Evolutionary conservation across 1,284 basidiomycete species (phyloP).

Genomic region (Inonotus hispidus): DNA sequence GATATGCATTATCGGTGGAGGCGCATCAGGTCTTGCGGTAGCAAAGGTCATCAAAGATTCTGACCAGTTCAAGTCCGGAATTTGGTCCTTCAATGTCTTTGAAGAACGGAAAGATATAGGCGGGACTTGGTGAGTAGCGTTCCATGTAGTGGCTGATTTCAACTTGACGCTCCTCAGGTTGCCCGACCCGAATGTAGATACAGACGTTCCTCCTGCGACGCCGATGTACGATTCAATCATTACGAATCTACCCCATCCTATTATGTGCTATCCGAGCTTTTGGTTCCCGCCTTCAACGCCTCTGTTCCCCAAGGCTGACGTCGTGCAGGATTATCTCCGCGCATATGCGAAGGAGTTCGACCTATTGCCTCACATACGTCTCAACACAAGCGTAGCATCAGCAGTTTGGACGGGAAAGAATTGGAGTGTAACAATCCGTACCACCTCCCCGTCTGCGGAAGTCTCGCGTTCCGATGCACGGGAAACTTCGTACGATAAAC

Average conservation of each 20-base stretch:
- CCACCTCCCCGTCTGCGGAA: conserved; percentile 1
- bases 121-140: conserved; percentile 59
- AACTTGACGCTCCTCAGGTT: conserved; percentile 37
- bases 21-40: conserved; percentile 60
- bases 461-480: background rate
- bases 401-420: conserved; percentile 36
- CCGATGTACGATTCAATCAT: conserved; percentile 72
- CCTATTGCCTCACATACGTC: conserved; percentile 48
- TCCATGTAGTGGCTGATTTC: background rate
- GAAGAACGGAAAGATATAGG: conserved; percentile 63
- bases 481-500: conserved; percentile 42
- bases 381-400: conserved; percentile 44
- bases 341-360: conserved; percentile 54
- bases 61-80: conserved; percentile 45
- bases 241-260: conserved; percentile 69
- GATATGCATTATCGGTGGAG: conserved; percentile 67
- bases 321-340: conserved; percentile 57
- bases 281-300: conserved; percentile 64
- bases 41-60: conserved; percentile 59
- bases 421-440: conserved; percentile 52
- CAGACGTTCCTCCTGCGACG: conserved; percentile 45
- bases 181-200: conserved; percentile 40
- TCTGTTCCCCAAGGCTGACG: conserved; percentile 53
- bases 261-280: conserved; percentile 63
- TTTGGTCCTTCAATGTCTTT: conserved; percentile 53